Percentiles rank a stretch among this genome's conserved stretches.
Evolutionary conservation across 805 yeast genomes (phyloP).

Genomic region (Nadsonia fulvescens): DNA sequence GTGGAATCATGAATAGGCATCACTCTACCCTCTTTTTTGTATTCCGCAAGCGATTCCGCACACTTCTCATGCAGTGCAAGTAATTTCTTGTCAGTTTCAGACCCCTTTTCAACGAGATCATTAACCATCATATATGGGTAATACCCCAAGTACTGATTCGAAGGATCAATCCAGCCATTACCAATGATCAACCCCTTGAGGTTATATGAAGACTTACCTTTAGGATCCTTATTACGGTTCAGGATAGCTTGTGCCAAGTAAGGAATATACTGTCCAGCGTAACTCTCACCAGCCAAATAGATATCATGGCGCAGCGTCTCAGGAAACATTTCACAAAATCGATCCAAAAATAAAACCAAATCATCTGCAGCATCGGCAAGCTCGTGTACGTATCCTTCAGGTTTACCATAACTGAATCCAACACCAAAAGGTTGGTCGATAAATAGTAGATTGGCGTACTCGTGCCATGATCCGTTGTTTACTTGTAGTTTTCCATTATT

Average conservation of each 20-base stretch:
- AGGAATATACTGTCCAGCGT: conserved; percentile 94
- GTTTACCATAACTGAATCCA: conserved; percentile 57
- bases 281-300: conserved; percentile 83
- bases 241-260: conserved; percentile 54
- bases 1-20: conserved; percentile 10
- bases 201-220: conserved; percentile 21
- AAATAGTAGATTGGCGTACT: conserved; percentile 58
- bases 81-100: conserved; percentile 8
- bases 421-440: conserved; percentile 94
- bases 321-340: conserved; percentile 57
- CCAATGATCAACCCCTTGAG: conserved; percentile 63
- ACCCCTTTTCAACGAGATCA: conserved; percentile 29
- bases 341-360: conserved; percentile 44
- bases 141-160: conserved; percentile 64
- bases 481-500: conserved; percentile 24
- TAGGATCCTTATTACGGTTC: conserved; percentile 23
- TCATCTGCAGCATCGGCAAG: conserved; percentile 35
- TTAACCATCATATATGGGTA: conserved; percentile 49
- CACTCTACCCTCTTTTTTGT: conserved; percentile 7
- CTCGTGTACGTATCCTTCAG: conserved; percentile 21
- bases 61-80: conserved; percentile 14
- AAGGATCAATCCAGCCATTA: conserved; percentile 90
- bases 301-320: conserved; percentile 46
- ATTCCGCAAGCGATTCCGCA: conserved; percentile 12
- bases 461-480: conserved; percentile 73